Evolutionary conservation across 805 yeast genomes (phyloP).

Genomic region (Kluyveromyces lactis): DNA sequence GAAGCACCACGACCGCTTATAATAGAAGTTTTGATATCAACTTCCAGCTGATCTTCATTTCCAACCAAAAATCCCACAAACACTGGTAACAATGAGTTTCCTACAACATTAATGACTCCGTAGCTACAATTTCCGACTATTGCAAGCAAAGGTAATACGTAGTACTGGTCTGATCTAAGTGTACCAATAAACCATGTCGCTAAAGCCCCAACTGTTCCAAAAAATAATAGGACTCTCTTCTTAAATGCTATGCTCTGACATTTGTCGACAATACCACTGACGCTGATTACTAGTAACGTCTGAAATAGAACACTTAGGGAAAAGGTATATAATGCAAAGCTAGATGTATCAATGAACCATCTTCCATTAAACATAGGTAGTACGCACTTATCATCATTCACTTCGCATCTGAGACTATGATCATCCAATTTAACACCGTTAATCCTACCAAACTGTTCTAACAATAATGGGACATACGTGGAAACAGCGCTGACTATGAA

Average conservation of each 20-base stretch:
- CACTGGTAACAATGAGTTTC: conserved; percentile 63
- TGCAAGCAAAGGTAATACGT: conserved; percentile 39
- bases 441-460: conserved; percentile 64
- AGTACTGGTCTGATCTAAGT: conserved; percentile 23
- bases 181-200: conserved; percentile 40
- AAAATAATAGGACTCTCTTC: conserved; percentile 44
- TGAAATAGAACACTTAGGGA: conserved; percentile 67
- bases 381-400: conserved; percentile 36
- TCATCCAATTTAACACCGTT: conserved; percentile 61
- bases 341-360: conserved; percentile 59
- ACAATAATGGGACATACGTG: conserved; percentile 63
- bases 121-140: conserved; percentile 58
- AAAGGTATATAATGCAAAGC: conserved; percentile 66
- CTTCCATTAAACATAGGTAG: conserved; percentile 31
- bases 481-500: conserved; percentile 73
- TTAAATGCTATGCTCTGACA: conserved; percentile 37
- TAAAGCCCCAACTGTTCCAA: conserved; percentile 53
- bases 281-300: conserved; percentile 58
- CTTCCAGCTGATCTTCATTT: conserved; percentile 3
- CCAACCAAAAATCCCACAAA: conserved; percentile 39
- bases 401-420: conserved; percentile 46
- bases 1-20: conserved; percentile 68
- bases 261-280: conserved; percentile 68
- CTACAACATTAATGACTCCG: conserved; percentile 75
- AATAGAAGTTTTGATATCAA: conserved; percentile 37